Percentiles rank a stretch among this genome's conserved stretches.
phyloP scores from a whole-genome alignment of 805 yeast species.

The Starmera quercuum region DNA sequence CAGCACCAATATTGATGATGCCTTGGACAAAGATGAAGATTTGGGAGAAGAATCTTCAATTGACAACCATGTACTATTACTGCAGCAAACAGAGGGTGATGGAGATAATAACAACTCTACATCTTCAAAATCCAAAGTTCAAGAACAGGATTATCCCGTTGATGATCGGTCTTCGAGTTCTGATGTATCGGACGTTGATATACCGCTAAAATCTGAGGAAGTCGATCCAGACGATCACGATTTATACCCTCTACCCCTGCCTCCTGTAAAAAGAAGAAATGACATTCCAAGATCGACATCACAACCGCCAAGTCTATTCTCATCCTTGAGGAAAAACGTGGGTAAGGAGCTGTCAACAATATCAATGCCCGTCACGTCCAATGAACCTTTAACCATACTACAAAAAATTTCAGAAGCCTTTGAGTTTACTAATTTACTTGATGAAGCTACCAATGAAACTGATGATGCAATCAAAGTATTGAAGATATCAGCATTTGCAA shows the following conservation, averaged over 20 bases:
- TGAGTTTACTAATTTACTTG: constrained; percentile 67
- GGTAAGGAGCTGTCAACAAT: constrained; percentile 84
- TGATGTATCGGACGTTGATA: background rate
- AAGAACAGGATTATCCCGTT: constrained; percentile 6
- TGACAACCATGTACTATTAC: constrained; percentile 14
- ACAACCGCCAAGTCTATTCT: constrained; percentile 75
- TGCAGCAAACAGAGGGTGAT: constrained; percentile 2
- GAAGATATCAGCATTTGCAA: constrained; percentile 75
- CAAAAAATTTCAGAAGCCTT: constrained; percentile 74
- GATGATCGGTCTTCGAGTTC: constrained; percentile 1
- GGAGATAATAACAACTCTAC: background rate
- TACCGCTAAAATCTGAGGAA: background rate
- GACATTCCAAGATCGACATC: constrained; percentile 52
- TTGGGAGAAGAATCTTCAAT: constrained; percentile 10
- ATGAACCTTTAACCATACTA: constrained; percentile 82
- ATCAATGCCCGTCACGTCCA: constrained; percentile 90
- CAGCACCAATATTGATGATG: constrained; percentile 37
- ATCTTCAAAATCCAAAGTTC: constrained; percentile 4
- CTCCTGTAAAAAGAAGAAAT: constrained; percentile 41
- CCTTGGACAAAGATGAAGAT: constrained; percentile 18
- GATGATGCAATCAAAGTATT: constrained; percentile 50
- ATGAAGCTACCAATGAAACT: constrained; percentile 43
- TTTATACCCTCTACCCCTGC: constrained; percentile 65
- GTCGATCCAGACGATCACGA: constrained; percentile 17
- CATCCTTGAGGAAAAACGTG: constrained; percentile 79